Evolutionary conservation across 768 basidiomycete species (phyloP), one percentile per base, ranked within the genome.

Genomic region (Calvatia gigantea): DNA sequence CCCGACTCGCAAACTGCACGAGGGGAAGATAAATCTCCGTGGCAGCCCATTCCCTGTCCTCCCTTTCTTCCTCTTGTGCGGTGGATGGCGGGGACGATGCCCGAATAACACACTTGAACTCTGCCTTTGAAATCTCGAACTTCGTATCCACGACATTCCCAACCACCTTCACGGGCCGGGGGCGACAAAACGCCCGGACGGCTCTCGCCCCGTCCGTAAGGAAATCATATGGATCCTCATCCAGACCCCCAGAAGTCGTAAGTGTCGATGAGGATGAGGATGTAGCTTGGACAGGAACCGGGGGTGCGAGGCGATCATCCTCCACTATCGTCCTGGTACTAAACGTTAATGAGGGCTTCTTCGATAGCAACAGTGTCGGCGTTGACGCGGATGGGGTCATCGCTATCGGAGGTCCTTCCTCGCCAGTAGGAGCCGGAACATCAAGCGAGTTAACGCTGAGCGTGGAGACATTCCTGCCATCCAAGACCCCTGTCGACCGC

Each of bases 21-120:
- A 93, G 76, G 4, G 97, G 97, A 1, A 98, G 68, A 67, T 81
- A 99, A 19, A 98, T 85, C 76, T 97, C 97, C 17, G 94, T 98
- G n/a, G 85, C 79, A 1, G 82, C 70, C 21, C 42, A 69, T 1
- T 73, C 74, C 4, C 69, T 62, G 0, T 59, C 70, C 9, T 59
- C 62, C 14, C 57, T 56, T n/a, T 61, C 57, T 1, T 70, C 72
- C 29, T 54, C 54, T 45, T 38, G 69, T 64, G 94, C 91, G 27
- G 82, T 81, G 4, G 81, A 60, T 42, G 38, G 7, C 27, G 43
- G 21, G 8, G 8, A 15, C 12, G 46, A 27, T 23, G 69, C 69
- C 2, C 97, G 81, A 12, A 77, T 77, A 33, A 92, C 73, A 32
- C 54, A 56, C 72, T 78, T 84, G 70, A 97, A 91, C 38, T 71